Conservation (phyloP, 192 early-diverging fungal species). For the Rhizoclosmatium globosum region DNA sequence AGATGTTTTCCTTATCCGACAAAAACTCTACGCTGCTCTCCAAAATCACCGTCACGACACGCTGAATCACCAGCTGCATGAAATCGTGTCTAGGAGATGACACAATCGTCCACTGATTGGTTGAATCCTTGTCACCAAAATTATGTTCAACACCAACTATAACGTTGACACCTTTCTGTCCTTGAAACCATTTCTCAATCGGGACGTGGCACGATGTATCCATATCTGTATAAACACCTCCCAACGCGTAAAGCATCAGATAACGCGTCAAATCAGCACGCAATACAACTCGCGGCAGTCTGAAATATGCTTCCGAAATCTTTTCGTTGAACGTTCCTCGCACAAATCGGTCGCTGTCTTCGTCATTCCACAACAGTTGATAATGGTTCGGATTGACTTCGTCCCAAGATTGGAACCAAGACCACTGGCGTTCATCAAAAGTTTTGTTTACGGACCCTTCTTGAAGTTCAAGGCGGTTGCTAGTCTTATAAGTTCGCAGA, state of each 20-base stretch:
- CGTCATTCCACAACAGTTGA: conserved; percentile 28
- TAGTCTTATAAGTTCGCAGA: background rate
- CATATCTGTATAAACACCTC: conserved; percentile 50
- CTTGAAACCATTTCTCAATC: conserved; percentile 37
- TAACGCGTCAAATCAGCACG: conserved; percentile 45
- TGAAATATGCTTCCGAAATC: conserved; percentile 13
- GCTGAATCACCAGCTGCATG: conserved; percentile 8
- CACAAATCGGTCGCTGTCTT: conserved; percentile 27
- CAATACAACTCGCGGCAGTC: conserved; percentile 28
- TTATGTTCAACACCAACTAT: conserved; percentile 36
- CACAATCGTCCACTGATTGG: conserved; percentile 45
- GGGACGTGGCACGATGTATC: conserved; percentile 35
- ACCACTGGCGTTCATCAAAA: background rate
- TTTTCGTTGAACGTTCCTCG: background rate
- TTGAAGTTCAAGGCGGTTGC: conserved; percentile 42
- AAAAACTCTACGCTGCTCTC: background rate
- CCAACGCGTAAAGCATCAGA: conserved; percentile 41
- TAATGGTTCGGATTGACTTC: conserved; percentile 9
- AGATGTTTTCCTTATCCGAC: background rate
- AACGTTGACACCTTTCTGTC: background rate
- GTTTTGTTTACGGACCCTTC: background rate
- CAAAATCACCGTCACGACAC: conserved; percentile 4
- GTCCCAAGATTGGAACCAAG: conserved; percentile 18
- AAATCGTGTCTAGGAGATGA: conserved; percentile 27
- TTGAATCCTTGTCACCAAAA: conserved; percentile 1